Evolutionary conservation across 768 basidiomycete species (phyloP), one percentile per base, ranked within the genome.

Genomic region (Plicaturopsis crispa): DNA sequence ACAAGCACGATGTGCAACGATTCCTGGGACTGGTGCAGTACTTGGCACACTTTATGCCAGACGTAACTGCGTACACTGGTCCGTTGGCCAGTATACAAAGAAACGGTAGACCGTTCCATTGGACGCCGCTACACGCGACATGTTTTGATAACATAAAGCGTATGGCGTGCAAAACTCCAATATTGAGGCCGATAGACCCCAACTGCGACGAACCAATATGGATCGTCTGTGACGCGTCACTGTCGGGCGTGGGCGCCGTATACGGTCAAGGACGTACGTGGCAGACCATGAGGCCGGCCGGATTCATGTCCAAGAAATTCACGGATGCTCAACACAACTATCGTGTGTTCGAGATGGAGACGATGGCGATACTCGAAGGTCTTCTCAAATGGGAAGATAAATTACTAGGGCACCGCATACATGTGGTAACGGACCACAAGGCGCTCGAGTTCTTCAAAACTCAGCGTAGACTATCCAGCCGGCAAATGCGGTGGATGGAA

Each of bases 21-120:
- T 62, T 61, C 36, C 42, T 59, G 2, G 55, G 59, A 2, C 47
- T 58, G 0, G 51, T 67, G 0, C 50, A 67, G 17, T 70, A 69
- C 38, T 24, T 69, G 2, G 52, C 49, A 3, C 53, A 54, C 5
- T 65, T 62, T 41, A 46, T 69, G 37, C 61, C 63, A 1, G 51
- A 65, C 34, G 41, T 66, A 1, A 44, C 49, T 0, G 35, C 46
- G 4, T 55, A 40, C 24, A 53, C 41, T 4, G 31, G 33, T 1
- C 52, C 48, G 3, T 36, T 61, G 7, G 40, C 48, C 0, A 31
- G 26, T 0, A 52, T 58, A 31, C 20, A 22, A 2, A 20, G 19
- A 10, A 53, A 55, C 35, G 45, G 40, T 1, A 36, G 43, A 10
- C 23, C 33, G 1, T 60, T 57, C 31, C 14, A 36, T 6, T 60